Base-by-base conservation (phyloP, 208 protist species). In the Acanthamoeba healyi region DNA sequence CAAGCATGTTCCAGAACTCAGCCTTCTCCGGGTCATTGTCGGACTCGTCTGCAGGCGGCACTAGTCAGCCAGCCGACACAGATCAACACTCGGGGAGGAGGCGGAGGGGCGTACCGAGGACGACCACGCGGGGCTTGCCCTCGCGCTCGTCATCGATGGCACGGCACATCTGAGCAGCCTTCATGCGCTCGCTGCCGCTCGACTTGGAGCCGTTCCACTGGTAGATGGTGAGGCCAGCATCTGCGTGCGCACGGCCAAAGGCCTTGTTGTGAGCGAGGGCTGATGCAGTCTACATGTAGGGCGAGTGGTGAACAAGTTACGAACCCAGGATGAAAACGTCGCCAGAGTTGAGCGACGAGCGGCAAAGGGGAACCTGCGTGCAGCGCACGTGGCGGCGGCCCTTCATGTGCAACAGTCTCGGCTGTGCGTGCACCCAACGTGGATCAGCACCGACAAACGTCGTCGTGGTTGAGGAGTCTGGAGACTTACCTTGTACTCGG, bases 391-490 rank as follows among this genome's bases (percentile, higher is more conserved):
- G 10, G 38, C 65, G 56, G 36, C 63, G 56, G 46, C 94, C 15
- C 89, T 96, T 96, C 42, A 98, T 24, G 10, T 96, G 92, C 14
- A 98, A 88, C 29, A 98, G 95, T 36, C 95, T 72, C 54, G 96
- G 89, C 54, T 74, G 36, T 34, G 9, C 15, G 58, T 65, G 58
- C n/a, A n/a, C n/a, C n/a, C n/a, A n/a, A n/a, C 58, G 14, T 12
- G 26, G 58, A n/a, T 2, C 26, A 65, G 49, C 49, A 54, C 15
- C 10, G n/a, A 67, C 58, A 67, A 22, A 67, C 15, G 58, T 22
- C 58, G n/a, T 54, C n/a, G n/a, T n/a, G n/a, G n/a, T n/a, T n/a
- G n/a, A n/a, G n/a, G n/a, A n/a, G n/a, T n/a, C n/a, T n/a, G n/a
- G n/a, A n/a, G n/a, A n/a, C 65, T 0, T 19, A 74, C 65, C 65